Evolutionary conservation across 2,329 filamentous ascomycete genomes (phyloP).

Genomic region (Fusarium sp.): DNA sequence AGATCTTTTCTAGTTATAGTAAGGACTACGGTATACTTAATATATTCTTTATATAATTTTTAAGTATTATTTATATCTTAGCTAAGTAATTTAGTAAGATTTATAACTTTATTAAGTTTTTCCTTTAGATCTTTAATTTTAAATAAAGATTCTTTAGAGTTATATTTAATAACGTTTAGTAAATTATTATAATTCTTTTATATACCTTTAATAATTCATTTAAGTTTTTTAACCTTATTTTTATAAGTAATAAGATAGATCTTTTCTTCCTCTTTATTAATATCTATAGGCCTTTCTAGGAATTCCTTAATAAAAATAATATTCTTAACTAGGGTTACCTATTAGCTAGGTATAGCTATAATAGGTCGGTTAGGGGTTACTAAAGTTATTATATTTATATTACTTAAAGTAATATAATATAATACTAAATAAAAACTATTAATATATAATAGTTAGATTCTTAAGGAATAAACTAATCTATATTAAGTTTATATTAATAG

Average conservation of each 20-base stretch:
- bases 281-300: not conserved
- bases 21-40: not conserved
- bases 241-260: not conserved
- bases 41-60: not conserved
- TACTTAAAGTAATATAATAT: too few relatives aligned
- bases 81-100: too few relatives aligned
- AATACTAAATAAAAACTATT: too few relatives aligned
- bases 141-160: too few relatives aligned
- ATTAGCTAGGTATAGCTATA: not conserved
- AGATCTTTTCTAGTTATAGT: not conserved
- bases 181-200: not conserved
- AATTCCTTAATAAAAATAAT: not conserved
- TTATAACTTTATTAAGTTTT: too few relatives aligned
- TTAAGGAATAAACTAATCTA: too few relatives aligned
- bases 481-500: too few relatives aligned
- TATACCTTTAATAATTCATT: not conserved
- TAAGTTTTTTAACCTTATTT: not conserved
- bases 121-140: too few relatives aligned
- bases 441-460: too few relatives aligned
- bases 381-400: too few relatives aligned
- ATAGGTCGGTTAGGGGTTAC: not conserved
- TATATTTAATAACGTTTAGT: not conserved
- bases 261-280: not conserved
- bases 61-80: too few relatives aligned
- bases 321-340: not conserved